phyloP scores from a whole-genome alignment of 2,329 filamentous ascomycete species.

The Stagonosporopsis rhizophila region DNA sequence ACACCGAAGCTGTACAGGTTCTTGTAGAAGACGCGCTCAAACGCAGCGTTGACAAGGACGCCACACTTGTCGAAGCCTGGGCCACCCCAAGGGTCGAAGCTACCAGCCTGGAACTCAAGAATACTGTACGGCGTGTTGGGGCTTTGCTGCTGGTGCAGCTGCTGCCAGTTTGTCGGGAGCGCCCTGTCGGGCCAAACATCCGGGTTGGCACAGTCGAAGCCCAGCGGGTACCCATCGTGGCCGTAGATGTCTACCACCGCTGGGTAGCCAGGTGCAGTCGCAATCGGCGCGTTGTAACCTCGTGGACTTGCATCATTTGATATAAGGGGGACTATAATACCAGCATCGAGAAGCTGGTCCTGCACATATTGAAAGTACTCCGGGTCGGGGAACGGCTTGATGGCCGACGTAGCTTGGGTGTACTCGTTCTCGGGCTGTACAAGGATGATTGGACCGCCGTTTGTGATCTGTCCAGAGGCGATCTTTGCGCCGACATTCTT shows the following conservation, averaged over 20 bases:
- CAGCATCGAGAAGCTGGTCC: conserved; percentile 70
- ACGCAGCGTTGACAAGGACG: conserved; percentile 72
- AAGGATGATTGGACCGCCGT: conserved; percentile 80
- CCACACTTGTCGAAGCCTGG: conserved; percentile 72
- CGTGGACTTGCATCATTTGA: conserved; percentile 68
- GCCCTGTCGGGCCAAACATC: conserved; percentile 64
- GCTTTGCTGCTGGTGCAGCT: conserved; percentile 65
- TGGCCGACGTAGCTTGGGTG: conserved; percentile 57
- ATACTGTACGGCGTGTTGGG: conserved; percentile 71
- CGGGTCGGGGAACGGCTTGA: conserved; percentile 67
- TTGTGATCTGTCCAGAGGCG: conserved; percentile 79
- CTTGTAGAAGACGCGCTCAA: conserved; percentile 81
- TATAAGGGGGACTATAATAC: conserved; percentile 76
- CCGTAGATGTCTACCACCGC: conserved; percentile 71
- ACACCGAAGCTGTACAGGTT: conserved; percentile 72
- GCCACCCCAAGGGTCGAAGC: conserved; percentile 79
- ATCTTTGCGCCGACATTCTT: conserved; percentile 69
- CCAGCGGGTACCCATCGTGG: conserved; percentile 59
- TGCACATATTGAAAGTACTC: conserved; percentile 75
- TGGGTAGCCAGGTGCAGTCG: conserved; percentile 59
- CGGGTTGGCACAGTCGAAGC: conserved; percentile 68
- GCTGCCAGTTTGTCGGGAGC: conserved; percentile 64
- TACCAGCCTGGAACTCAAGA: conserved; percentile 73
- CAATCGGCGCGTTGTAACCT: conserved; percentile 62
- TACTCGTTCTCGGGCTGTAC: conserved; percentile 87